Conservation (phyloP, 805 yeast species). For the Cyberlindnera maclurae region DNA sequence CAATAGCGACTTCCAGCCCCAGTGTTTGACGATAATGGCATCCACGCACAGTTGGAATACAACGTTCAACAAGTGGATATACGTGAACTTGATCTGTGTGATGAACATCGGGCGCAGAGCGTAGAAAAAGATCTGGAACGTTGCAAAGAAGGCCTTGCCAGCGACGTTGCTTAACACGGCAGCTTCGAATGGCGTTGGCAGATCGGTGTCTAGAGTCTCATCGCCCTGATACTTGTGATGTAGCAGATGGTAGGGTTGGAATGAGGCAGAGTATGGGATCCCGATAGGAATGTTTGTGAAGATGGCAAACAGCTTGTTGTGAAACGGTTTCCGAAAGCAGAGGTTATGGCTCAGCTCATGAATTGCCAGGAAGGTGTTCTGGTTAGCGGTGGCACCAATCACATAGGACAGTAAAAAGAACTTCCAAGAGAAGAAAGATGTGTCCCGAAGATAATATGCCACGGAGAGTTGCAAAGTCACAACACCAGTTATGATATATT, state of each 20-base stretch:
- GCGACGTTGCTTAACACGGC: slow-evolving; percentile 62
- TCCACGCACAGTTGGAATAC: slow-evolving; percentile 54
- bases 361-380: slow-evolving; percentile 78
- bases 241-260: slow-evolving; percentile 81
- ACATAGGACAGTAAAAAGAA: slow-evolving; percentile 63
- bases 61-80: slow-evolving; percentile 63
- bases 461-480: slow-evolving; percentile 58
- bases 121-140: slow-evolving; percentile 82
- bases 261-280: slow-evolving; percentile 80
- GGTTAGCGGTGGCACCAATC: slow-evolving; percentile 81
- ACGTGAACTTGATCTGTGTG: slow-evolving; percentile 66
- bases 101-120: slow-evolving; percentile 88
- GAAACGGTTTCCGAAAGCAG: slow-evolving; percentile 70
- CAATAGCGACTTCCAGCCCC: slow-evolving; percentile 58
- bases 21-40: slow-evolving; percentile 42
- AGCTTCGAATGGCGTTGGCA: slow-evolving; percentile 80
- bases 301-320: slow-evolving; percentile 72
- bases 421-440: slow-evolving; percentile 42
- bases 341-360: slow-evolving; percentile 86
- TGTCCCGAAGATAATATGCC: slow-evolving; percentile 56
- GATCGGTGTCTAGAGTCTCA: slow-evolving; percentile 73
- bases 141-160: slow-evolving; percentile 87
- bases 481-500: slow-evolving; percentile 62
- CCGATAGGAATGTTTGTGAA: slow-evolving; percentile 83
- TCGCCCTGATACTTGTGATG: slow-evolving; percentile 92